Percentiles rank a stretch among this genome's conserved stretches.
Evolutionary conservation across 2,329 filamentous ascomycete genomes (phyloP).

Genomic region (Drechslerella coelobrocha): DNA sequence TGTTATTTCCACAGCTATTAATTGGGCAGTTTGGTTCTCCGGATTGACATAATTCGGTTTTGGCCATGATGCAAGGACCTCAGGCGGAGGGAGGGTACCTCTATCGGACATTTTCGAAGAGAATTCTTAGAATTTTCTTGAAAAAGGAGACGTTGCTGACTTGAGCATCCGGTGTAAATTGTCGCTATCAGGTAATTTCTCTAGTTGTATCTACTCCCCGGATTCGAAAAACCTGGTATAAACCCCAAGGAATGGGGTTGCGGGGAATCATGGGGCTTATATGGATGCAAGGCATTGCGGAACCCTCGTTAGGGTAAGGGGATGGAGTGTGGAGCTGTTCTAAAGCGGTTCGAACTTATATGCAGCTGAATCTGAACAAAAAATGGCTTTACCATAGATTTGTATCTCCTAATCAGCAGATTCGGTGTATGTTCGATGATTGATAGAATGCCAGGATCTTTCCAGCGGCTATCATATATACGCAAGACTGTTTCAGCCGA

Average conservation of each 20-base stretch:
- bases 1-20: slow-evolving; percentile 59
- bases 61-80: slow-evolving; percentile 59
- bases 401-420: too few relatives aligned
- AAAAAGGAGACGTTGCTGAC: slow-evolving; percentile 35
- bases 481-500: slow-evolving; percentile 24
- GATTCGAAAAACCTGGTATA: slow-evolving; percentile 27
- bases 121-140: slow-evolving; percentile 4
- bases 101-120: slow-evolving; percentile 39
- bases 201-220: slow-evolving; percentile 10
- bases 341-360: background rate
- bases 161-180: slow-evolving; percentile 15
- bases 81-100: slow-evolving; percentile 55
- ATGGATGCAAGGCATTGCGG: slow-evolving; percentile 19
- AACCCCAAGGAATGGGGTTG: slow-evolving; percentile 27
- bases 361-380: background rate
- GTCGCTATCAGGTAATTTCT: slow-evolving; percentile 18
- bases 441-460: slow-evolving; percentile 5
- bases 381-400: too few relatives aligned
- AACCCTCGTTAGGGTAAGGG: background rate
- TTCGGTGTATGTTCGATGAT: too few relatives aligned
- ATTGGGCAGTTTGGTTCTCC: slow-evolving; percentile 57
- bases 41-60: slow-evolving; percentile 59
- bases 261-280: slow-evolving; percentile 35
- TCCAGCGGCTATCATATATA: slow-evolving; percentile 22
- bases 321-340: background rate